Base-by-base conservation (phyloP, 2,329 filamentous ascomycete genomes). In the Fusarium lateritium region DNA sequence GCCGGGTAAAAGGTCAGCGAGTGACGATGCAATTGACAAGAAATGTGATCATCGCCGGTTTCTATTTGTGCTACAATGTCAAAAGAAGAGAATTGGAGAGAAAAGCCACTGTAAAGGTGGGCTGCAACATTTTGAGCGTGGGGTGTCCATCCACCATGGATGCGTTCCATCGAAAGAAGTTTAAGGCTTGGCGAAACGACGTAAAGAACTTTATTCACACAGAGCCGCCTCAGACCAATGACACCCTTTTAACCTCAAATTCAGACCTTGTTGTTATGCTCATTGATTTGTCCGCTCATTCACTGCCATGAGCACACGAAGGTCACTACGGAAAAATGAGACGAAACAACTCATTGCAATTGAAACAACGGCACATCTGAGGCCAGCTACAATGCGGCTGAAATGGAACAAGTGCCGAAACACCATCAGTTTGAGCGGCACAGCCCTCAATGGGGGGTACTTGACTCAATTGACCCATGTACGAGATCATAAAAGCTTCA, bases 201-300 rank as follows among this genome's bases (percentile, higher is more conserved):
- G 46, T 65, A 53, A 60, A 31, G 31, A 24, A 46, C 33, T 22
- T 53, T 52, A 31, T 6, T 56, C 34, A 28, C 24, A 22, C 39
- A 51, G 45, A 53, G 36, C n/a, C 61, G 26, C 36, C 21, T 43
- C 22, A 45, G 31, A 19, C 53, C 53, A 65, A 65, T 65, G 28
- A 13, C 13, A 44, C 28, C 36, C 34, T 34, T 13, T n/a, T 15
- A 21, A 44, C 42, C 24, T 19, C 22, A 34, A 46, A 34, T 50
- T 36, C 36, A 53, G 31, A 24, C 15, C 22, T 60, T 28, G 26
- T 10, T 17, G 4, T 14, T 15, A 11, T 31, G 28, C 24, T 36
- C 42, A 8, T n/a, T 60, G 26, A 34, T 39, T 45, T 45, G 26
- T 13, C 13, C 21, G 21, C 4, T 46, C 6, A 28, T 24, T 9